These are phyloP conservation scores for Thelonectria blattea DNA, from an alignment of 2,329 filamentous ascomycete genomes.

Conservation along the genomic window DNA sequence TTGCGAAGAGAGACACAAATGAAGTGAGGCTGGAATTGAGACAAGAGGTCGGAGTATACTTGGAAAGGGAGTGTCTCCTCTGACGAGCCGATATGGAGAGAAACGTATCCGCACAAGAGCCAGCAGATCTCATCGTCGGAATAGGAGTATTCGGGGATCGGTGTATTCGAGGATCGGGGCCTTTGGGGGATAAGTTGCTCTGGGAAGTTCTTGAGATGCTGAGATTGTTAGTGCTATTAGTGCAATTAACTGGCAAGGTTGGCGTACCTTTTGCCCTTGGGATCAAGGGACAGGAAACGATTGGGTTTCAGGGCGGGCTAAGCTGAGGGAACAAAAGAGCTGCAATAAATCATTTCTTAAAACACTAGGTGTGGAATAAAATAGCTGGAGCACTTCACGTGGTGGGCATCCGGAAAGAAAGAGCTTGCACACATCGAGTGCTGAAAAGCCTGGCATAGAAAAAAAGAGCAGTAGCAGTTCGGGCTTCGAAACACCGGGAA, in stretches of 20 bases:
- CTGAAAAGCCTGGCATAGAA: neutral
- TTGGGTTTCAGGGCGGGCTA: neutral
- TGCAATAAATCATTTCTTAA: too few species aligned
- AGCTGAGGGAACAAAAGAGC: neutral
- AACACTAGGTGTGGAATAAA: too few species aligned
- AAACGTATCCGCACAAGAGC: neutral
- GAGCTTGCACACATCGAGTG: neutral
- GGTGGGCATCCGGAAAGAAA: neutral
- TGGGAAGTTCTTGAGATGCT: neutral
- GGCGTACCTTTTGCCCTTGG: neutral
- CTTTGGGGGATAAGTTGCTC: neutral
- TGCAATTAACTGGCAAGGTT: neutral
- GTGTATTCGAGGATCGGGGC: too few species aligned
- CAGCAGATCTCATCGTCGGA: neutral
- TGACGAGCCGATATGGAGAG: neutral
- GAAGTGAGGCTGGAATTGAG: neutral
- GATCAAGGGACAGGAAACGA: neutral
- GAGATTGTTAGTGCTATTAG: neutral
- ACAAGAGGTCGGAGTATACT: neutral
- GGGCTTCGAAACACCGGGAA: neutral
- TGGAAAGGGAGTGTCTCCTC: neutral
- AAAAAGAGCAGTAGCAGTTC: neutral
- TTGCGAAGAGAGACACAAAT: neutral
- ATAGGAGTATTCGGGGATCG: neutral
- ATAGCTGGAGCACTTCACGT: too few species aligned